A percentile compares a stretch with the other conserved stretches of the same genome.
Conservation (phyloP, 2,329 filamentous ascomycete species). For the Colletotrichum sp. region DNA sequence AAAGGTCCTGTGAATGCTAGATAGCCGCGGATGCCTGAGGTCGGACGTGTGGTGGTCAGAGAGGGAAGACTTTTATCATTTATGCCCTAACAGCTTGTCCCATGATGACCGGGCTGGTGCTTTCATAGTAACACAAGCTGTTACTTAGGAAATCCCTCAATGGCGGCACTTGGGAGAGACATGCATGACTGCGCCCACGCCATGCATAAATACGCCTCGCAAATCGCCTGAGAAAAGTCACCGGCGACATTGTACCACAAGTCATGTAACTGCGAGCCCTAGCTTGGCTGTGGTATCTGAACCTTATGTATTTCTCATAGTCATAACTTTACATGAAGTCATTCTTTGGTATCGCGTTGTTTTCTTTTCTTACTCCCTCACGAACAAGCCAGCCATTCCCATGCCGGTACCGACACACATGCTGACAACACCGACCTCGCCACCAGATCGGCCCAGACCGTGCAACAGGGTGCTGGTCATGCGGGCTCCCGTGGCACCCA, state of each 20-base stretch:
- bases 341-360: not conserved
- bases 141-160: not conserved
- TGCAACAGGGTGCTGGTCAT: constrained; percentile 75
- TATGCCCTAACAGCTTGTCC: not conserved
- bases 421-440: constrained; percentile 80
- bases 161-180: not conserved
- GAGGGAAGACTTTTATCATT: not conserved
- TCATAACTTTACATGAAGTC: not conserved
- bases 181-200: not conserved
- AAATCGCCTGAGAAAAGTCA: not conserved
- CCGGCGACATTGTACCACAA: not conserved
- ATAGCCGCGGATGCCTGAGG: not conserved
- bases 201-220: not conserved
- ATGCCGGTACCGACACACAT: constrained; percentile 91
- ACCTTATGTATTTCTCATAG: not conserved
- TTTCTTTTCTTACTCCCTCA: constrained; percentile 58
- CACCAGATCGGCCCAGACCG: constrained; percentile 71
- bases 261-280: not conserved
- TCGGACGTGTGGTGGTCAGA: not conserved
- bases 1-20: not conserved
- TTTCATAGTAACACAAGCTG: not conserved
- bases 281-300: not conserved
- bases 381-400: constrained; percentile 74
- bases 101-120: not conserved
- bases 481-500: constrained; percentile 86